phyloP scores from a whole-genome alignment of 1,284 basidiomycete genomes.

The Cryptococcus hybrid region DNA sequence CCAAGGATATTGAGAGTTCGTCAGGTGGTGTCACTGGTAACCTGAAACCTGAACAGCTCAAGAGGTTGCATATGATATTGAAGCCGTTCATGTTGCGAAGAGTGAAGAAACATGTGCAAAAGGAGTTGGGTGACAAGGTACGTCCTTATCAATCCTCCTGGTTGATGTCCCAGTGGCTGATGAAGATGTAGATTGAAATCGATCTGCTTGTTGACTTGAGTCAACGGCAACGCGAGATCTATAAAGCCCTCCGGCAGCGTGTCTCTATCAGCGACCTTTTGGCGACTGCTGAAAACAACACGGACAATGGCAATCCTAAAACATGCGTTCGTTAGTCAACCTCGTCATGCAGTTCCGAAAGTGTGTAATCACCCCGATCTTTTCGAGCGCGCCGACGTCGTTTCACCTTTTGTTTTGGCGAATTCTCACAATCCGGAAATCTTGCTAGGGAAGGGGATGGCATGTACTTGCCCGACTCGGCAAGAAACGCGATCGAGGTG shows the following conservation, averaged over 20 bases:
- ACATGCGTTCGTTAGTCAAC: constrained; percentile 75
- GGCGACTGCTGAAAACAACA: constrained; percentile 81
- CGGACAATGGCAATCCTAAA: constrained; percentile 60
- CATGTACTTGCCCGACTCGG: constrained; percentile 71
- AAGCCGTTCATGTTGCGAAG: constrained; percentile 99
- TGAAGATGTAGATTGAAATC: constrained; percentile 74
- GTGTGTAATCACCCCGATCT: constrained; percentile 99
- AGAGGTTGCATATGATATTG: constrained; percentile 96
- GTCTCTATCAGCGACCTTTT: constrained; percentile 94
- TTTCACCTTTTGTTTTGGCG: constrained; percentile 83
- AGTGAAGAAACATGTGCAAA: constrained; percentile 98
- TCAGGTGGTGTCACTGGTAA: constrained; percentile 67
- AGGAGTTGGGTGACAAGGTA: constrained; percentile 99
- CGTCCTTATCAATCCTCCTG: constrained; percentile 6
- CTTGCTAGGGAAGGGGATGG: constrained; percentile 82
- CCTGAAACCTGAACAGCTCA: constrained; percentile 92
- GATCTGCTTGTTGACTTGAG: constrained; percentile 95
- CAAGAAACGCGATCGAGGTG: constrained; percentile 80
- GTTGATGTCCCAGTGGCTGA: background rate
- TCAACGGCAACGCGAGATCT: constrained; percentile 89
- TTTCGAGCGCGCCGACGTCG: constrained; percentile 95
- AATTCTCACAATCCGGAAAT: constrained; percentile 78
- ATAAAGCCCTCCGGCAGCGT: constrained; percentile 84
- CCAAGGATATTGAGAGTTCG: constrained; percentile 97
- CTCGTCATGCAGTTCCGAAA: constrained; percentile 99